A percentile compares a stretch with the other conserved stretches of the same genome.
phyloP scores from a whole-genome alignment of 805 yeast genomes.

The Candida orba region DNA sequence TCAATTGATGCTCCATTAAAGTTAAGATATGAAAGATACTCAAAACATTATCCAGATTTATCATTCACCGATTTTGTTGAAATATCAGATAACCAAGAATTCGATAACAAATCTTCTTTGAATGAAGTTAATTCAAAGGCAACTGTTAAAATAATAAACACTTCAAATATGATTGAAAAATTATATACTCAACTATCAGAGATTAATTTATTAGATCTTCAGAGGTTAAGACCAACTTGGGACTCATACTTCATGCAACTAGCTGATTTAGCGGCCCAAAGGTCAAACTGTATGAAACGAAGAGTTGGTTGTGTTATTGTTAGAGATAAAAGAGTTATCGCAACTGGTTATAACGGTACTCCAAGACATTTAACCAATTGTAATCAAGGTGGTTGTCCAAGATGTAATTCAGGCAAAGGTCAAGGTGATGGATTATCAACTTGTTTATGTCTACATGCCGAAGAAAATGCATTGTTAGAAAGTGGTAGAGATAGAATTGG shows the following conservation, averaged over 20 bases:
- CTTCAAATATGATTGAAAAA: constrained; percentile 28
- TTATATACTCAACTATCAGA: constrained; percentile 33
- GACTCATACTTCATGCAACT: constrained; percentile 91
- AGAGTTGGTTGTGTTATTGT: constrained; percentile 96
- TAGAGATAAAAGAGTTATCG: constrained; percentile 74
- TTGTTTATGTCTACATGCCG: constrained; percentile 93
- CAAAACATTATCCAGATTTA: constrained; percentile 21
- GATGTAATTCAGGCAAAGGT: constrained; percentile 70
- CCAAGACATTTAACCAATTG: constrained; percentile 85
- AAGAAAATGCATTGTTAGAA: constrained; percentile 90
- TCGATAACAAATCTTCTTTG: constrained; percentile 21
- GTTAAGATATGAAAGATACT: constrained; percentile 32
- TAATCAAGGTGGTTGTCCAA: constrained; percentile 89
- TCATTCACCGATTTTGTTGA: constrained; percentile 31
- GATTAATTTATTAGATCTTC: constrained; percentile 40
- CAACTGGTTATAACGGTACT: constrained; percentile 98
- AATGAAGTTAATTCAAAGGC: constrained; percentile 42
- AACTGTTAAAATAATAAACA: constrained; percentile 51
- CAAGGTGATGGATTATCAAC: constrained; percentile 66
- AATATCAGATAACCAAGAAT: constrained; percentile 29
- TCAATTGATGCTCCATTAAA: constrained; percentile 67
- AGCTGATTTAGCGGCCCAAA: constrained; percentile 85
- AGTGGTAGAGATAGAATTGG: constrained; percentile 88
- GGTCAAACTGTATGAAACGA: constrained; percentile 96
- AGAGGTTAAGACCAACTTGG: constrained; percentile 86